These are phyloP conservation scores for Aspergillus proliferans DNA, from an alignment of 2,329 filamentous ascomycete species.

Conservation along the genomic window DNA sequence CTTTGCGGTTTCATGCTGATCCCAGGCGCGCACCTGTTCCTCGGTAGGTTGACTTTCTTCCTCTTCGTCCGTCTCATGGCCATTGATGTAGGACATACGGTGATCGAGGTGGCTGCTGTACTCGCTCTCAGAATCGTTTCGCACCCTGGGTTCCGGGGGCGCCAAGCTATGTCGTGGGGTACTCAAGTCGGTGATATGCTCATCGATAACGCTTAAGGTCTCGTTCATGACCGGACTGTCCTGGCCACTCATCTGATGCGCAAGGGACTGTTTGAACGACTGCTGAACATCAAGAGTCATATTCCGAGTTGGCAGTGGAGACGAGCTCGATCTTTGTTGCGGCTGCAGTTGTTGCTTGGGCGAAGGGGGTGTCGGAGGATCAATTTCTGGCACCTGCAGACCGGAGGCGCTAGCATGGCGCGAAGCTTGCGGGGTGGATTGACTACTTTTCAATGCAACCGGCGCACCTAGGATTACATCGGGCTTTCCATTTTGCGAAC, in stretches of 20 bases:
- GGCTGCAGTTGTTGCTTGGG: conserved; percentile 17
- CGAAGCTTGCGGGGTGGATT: conserved; percentile 37
- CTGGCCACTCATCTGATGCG: conserved; percentile 47
- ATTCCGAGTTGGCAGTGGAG: conserved; percentile 29
- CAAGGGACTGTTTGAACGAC: conserved; percentile 41
- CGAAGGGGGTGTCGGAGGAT: conserved; percentile 13
- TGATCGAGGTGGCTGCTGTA: conserved; percentile 75
- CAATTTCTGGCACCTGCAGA: conserved; percentile 16
- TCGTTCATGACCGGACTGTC: conserved; percentile 83
- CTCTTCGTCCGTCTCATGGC: conserved; percentile 92
- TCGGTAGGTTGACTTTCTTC: conserved; percentile 65
- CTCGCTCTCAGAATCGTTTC: conserved; percentile 78
- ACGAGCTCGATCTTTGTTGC: conserved; percentile 26
- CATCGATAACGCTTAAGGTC: conserved; percentile 90
- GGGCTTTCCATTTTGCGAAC: conserved; percentile 9
- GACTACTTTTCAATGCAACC: conserved; percentile 26
- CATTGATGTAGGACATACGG: conserved; percentile 83
- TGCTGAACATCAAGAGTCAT: conserved; percentile 37
- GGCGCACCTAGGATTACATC: conserved; percentile 9
- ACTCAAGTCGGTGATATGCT: conserved; percentile 86
- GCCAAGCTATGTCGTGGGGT: conserved; percentile 52
- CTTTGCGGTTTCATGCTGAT: conserved; percentile 74
- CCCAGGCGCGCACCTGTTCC: conserved; percentile 74
- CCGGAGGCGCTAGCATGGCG: conserved; percentile 31
- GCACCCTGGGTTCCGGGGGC: conserved; percentile 46